Evolutionary conservation across 176 grass and related monocot species (phyloP), one percentile per base, ranked within the genome.

Genomic region (Otatea glauca): DNA sequence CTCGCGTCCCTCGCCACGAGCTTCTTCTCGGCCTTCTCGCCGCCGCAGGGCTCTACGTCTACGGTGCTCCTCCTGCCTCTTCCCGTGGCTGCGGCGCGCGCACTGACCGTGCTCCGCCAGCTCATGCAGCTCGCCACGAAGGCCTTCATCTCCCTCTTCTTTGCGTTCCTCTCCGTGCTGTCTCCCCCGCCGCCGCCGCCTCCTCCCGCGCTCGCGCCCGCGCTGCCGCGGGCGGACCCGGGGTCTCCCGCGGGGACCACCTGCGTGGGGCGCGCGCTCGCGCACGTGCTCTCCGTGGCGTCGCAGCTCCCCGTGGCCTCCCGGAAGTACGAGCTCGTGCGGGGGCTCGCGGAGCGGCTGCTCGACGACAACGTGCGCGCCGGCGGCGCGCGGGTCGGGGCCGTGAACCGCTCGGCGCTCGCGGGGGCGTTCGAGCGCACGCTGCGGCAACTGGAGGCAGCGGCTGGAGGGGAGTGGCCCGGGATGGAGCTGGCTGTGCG

Each of bases 321-420:
- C 70, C 88, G 95, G 62, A 97, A 97, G 89, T 85, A 94, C 85
- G 89, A 91, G 78, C 70, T 94, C 24, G 82, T 93, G 61, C 91
- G 91, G 1, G 88, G 71, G 2, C 92, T 97, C 47, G 95, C 95
- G 2, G 95, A 97, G 72, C 91, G 92, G 1, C 83, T 97, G 77
- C 82, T 97, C 10, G 92, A 97, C 25, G 92, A 90, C 39, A 94
- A 91, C 75, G 49, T 51, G 61, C 77, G 72, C 64, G 79, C 42
- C 16, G 70, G 58, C 29, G 55, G 75, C 44, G 85, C 79, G 35
- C 23, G 47, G 4, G 18, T 64, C 51, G 74, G 20, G 42, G 87
- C 61, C 18, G 80, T 94, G 43, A 97, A 79, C 81, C 78, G 84
- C 47, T 49, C 75, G 47, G 87, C 75, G 29, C 91, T 97, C 9